Percentiles rank a stretch among this genome's conserved stretches.
Evolutionary conservation across 805 yeast species (phyloP).

Genomic region (Candida methanosorbosa): DNA sequence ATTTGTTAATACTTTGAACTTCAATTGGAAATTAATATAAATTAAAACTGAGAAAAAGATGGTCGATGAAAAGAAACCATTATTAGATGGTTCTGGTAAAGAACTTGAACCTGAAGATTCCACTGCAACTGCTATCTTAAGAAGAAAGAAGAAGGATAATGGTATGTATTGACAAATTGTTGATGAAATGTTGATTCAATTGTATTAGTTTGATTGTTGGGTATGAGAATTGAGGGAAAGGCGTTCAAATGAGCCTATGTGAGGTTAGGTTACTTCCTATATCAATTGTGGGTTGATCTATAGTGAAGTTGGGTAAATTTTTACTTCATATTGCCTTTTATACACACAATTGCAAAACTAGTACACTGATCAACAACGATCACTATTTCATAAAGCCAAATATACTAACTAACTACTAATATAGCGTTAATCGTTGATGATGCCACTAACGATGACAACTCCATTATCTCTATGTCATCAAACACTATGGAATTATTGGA

Average conservation of each 20-base stretch:
- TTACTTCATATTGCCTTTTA: no score
- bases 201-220: no score
- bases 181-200: no score
- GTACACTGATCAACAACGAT: background rate
- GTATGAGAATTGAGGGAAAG: no score
- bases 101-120: slow-evolving; percentile 25
- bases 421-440: slow-evolving; percentile 82
- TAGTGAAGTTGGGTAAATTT: no score
- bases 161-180: background rate
- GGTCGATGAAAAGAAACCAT: slow-evolving; percentile 23
- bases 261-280: no score
- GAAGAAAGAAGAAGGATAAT: slow-evolving; percentile 97
- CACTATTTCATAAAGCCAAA: background rate
- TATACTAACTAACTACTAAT: slow-evolving; percentile 3
- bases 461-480: slow-evolving; percentile 90
- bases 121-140: slow-evolving; percentile 94
- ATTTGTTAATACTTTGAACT: no score
- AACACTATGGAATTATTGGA: slow-evolving; percentile 92
- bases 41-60: no score
- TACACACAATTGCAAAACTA: no score
- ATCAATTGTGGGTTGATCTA: no score
- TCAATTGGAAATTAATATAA: no score
- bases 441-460: slow-evolving; percentile 94
- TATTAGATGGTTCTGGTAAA: slow-evolving; percentile 29
- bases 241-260: no score